Evolutionary conservation across 768 basidiomycete genomes (phyloP).

Genomic region (Punctularia strigosozonata): DNA sequence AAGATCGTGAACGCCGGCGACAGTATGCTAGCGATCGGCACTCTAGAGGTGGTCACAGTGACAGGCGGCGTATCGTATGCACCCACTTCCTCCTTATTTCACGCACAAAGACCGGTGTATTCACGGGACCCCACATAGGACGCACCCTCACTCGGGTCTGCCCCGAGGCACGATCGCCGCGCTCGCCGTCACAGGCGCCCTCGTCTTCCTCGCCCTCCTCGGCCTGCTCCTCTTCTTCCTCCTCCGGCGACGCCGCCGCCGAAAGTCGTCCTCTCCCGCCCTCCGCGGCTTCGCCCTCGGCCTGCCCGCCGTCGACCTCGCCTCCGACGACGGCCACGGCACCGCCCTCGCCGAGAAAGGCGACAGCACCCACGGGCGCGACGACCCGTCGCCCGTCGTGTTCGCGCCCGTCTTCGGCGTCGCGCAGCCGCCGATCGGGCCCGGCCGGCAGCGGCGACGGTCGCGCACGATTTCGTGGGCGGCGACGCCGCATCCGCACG

Average conservation of each 20-base stretch:
- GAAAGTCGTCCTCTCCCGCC: not conserved
- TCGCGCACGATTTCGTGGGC: too few relatives aligned
- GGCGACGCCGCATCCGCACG: too few relatives aligned
- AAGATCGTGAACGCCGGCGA: constrained; percentile 46
- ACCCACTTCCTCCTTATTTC: constrained; percentile 13
- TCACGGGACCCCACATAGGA: too few relatives aligned
- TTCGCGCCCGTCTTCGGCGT: too few relatives aligned
- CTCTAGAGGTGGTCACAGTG: constrained; percentile 36
- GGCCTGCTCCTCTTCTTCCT: constrained; percentile 32
- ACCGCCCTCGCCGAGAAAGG: not conserved
- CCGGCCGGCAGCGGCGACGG: too few relatives aligned
- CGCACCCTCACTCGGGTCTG: too few relatives aligned
- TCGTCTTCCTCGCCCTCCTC: constrained; percentile 35
- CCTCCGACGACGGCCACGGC: constrained; percentile 1
- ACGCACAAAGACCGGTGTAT: not conserved
- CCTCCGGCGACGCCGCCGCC: constrained; percentile 30
- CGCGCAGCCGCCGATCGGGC: too few relatives aligned
- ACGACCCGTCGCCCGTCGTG: too few relatives aligned
- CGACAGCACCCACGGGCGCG: not conserved
- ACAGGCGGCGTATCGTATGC: constrained; percentile 23
- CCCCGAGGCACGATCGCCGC: constrained; percentile 56
- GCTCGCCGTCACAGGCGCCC: constrained; percentile 41
- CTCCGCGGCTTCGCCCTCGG: not conserved
- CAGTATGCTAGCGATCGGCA: constrained; percentile 35
- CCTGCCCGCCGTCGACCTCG: not conserved